phyloP scores from a whole-genome alignment of 768 basidiomycete species.

The Chiua virens region DNA sequence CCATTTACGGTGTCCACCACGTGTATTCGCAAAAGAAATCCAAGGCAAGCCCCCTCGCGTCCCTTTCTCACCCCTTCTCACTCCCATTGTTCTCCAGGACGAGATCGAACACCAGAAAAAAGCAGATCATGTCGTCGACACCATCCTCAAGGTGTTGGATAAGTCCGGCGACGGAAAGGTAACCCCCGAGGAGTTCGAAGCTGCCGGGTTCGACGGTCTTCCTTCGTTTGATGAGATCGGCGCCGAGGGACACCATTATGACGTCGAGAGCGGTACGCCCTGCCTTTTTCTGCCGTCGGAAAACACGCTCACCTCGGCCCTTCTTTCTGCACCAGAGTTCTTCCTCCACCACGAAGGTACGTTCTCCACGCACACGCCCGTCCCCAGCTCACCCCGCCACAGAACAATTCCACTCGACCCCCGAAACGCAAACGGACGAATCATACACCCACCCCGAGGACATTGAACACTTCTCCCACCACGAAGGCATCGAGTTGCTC shows the following conservation, averaged over 20 bases:
- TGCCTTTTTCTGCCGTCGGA: neutral
- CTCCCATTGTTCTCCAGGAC: constrained; percentile 43
- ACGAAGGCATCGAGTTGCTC: constrained; percentile 78
- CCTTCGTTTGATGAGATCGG: constrained; percentile 84
- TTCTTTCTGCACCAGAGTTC: neutral
- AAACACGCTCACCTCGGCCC: neutral
- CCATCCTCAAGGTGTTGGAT: constrained; percentile 72
- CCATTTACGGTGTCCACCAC: constrained; percentile 95
- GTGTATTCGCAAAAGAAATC: constrained; percentile 82
- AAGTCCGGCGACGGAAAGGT: constrained; percentile 71
- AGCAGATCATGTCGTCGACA: constrained; percentile 72
- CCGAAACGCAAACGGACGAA: constrained; percentile 96
- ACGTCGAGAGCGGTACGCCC: constrained; percentile 79
- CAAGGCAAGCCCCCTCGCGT: constrained; percentile 41
- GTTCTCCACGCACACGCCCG: constrained; percentile 8
- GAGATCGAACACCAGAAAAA: constrained; percentile 79
- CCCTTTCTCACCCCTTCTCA: neutral
- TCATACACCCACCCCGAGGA: constrained; percentile 94
- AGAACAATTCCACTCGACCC: constrained; percentile 94
- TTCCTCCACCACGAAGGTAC: constrained; percentile 59
- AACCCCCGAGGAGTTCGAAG: constrained; percentile 67
- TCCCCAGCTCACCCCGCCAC: neutral
- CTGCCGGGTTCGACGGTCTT: constrained; percentile 69
- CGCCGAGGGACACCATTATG: constrained; percentile 92
- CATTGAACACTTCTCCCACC: constrained; percentile 87